Evolutionary conservation across 768 basidiomycete genomes (phyloP).

Genomic region (Panaeolus cyanescens): DNA sequence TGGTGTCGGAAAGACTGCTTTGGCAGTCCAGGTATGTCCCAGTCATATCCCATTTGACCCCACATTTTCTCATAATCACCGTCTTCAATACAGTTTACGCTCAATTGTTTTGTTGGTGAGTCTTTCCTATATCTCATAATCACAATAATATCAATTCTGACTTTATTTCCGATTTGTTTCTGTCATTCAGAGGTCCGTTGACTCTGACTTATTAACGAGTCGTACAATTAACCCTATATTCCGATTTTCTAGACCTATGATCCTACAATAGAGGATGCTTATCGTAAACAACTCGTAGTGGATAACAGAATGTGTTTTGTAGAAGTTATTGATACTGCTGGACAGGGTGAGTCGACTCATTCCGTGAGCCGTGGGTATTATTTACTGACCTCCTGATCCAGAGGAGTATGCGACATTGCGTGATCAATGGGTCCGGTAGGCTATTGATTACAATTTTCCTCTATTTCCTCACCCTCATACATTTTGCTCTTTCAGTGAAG

Average conservation of each 20-base stretch:
- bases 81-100: constrained; percentile 68
- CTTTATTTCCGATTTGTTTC: constrained; percentile 6
- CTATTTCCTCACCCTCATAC: constrained; percentile 7
- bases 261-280: constrained; percentile 98
- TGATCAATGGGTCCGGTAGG: constrained; percentile 97
- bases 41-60: constrained; percentile 3
- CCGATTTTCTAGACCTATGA: constrained; percentile 85
- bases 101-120: constrained; percentile 95
- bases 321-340: constrained; percentile 96
- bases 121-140: constrained; percentile 12
- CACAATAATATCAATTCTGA: constrained; percentile 12
- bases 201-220: constrained; percentile 7
- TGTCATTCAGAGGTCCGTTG: constrained; percentile 52
- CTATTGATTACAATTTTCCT: constrained; percentile 18
- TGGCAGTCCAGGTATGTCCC: constrained; percentile 85
- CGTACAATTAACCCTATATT: constrained; percentile 15
- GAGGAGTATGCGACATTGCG: constrained; percentile 97
- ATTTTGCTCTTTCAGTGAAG: constrained; percentile 60
- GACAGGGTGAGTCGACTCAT: constrained; percentile 71
- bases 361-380: constrained; percentile 2
- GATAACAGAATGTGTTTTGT: constrained; percentile 95
- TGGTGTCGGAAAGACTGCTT: constrained; percentile 95
- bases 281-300: constrained; percentile 92
- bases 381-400: constrained; percentile 33
- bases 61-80: constrained; percentile 10